Base-by-base conservation (phyloP, 1,139 yeast species). In the Yamadazyma triangularis region DNA sequence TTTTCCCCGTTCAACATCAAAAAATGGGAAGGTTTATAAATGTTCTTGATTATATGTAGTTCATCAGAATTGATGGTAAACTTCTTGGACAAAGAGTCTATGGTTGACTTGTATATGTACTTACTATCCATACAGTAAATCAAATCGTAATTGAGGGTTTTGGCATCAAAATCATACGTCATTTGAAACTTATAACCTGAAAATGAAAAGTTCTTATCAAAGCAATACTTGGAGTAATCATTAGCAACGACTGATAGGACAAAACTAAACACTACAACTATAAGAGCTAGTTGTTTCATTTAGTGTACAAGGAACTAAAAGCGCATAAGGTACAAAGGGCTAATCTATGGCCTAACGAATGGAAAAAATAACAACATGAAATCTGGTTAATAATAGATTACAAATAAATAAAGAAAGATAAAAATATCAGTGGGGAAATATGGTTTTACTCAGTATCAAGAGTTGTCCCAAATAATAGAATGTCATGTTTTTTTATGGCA, bases 141-240 rank as follows among this genome's bases (percentile, higher is more conserved):
- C 23, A 61, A 40, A 32, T 24, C 12, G 30, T 34, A 43, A 9
- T 6, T 9, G 4, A 31, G 4, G 27, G 42, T 53, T 13, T 44
- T 44, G 15, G 46, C 46, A 2, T 13, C 24, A 28, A 44, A 36
- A 5, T 37, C 29, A 7, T 36, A 33, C 6, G 49, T 20, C 26
- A 50, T 40, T 33, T 60, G 65, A 14, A 60, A 38, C 34, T 53
- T 56, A 41, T 53, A 62, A 1, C 68, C 68, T 1, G 64, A 55
- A 32, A 58, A 60, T 2, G 59, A 53, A 3, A 48, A 43, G 4
- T 18, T 18, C 9, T 38, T 35, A 9, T 32, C 22, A 29, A 21
- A 38, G 21, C 47, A 43, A 25, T 35, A 39, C 15, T 33, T 32
- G 2, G 47, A 42, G n/a, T 31, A 8, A 28, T 42, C 47, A 8